These are phyloP conservation scores for Blastobotrys chiropterorum DNA, from an alignment of 805 yeast species.

Conservation along the genomic window DNA sequence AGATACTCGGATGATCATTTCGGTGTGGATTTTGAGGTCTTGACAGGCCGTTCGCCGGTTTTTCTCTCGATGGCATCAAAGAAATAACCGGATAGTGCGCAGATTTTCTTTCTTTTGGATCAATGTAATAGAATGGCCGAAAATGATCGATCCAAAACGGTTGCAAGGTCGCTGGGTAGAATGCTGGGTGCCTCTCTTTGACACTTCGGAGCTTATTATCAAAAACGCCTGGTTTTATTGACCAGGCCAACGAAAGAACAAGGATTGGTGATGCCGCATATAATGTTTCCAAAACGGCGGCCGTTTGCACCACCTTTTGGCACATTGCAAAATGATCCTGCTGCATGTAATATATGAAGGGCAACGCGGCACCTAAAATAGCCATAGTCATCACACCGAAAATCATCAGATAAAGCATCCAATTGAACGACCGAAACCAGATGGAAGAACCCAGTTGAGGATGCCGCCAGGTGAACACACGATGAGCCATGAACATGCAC, in stretches of 20 bases:
- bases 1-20: slow-evolving; percentile 28
- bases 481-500: slow-evolving; percentile 61
- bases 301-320: slow-evolving; percentile 48
- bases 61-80: background rate
- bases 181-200: slow-evolving; percentile 5
- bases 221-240: slow-evolving; percentile 49
- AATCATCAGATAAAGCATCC: slow-evolving; percentile 44
- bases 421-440: slow-evolving; percentile 39
- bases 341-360: slow-evolving; percentile 52
- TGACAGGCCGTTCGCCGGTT: slow-evolving; percentile 1
- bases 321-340: slow-evolving; percentile 43
- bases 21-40: slow-evolving; percentile 29
- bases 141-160: slow-evolving; percentile 74
- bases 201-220: slow-evolving; percentile 22
- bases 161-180: slow-evolving; percentile 37
- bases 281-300: slow-evolving; percentile 40
- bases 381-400: slow-evolving; percentile 60
- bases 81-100: slow-evolving; percentile 6
- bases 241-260: slow-evolving; percentile 42
- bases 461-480: slow-evolving; percentile 72
- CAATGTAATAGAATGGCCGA: slow-evolving; percentile 39
- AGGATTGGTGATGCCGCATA: slow-evolving; percentile 52
- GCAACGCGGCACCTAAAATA: slow-evolving; percentile 54
- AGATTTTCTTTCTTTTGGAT: slow-evolving; percentile 42
- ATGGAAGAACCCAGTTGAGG: slow-evolving; percentile 56